phyloP scores from a whole-genome alignment of 441 rosid species.

The Monsonia emarginata region DNA sequence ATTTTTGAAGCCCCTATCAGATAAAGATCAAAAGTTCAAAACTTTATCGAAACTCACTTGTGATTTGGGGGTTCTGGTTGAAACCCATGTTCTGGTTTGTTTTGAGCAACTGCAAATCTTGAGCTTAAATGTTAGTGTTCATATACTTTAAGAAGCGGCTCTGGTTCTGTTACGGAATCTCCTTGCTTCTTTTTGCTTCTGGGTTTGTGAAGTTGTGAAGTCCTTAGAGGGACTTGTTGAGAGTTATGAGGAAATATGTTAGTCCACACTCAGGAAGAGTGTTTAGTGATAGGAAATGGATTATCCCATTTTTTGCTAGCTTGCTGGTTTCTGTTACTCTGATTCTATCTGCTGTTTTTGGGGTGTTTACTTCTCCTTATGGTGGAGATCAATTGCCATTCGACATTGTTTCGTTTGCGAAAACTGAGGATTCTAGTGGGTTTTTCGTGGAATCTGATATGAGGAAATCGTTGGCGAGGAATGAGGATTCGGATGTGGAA shows the following conservation, averaged over 20 bases:
- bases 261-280: conserved; percentile 55
- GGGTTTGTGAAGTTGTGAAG: conserved; percentile 23
- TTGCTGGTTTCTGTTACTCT: conserved; percentile 59
- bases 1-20: not conserved
- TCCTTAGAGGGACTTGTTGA: not conserved
- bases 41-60: not conserved
- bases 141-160: conserved; percentile 24
- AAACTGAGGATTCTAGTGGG: conserved; percentile 42
- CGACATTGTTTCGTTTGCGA: conserved; percentile 34
- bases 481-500: conserved; percentile 24
- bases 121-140: conserved; percentile 25
- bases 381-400: conserved; percentile 43
- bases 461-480: conserved; percentile 27
- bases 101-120: conserved; percentile 16
- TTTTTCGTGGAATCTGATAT: conserved; percentile 68
- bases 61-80: conserved; percentile 17
- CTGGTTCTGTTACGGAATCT: conserved; percentile 30
- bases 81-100: conserved; percentile 13
- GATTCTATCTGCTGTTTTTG: conserved; percentile 36
- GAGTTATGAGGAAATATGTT: conserved; percentile 41
- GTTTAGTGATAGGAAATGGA: conserved; percentile 75
- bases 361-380: conserved; percentile 33
- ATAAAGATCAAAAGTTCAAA: not conserved
- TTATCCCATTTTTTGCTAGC: conserved; percentile 69
- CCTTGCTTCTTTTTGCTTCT: conserved; percentile 24